phyloP scores from a whole-genome alignment of 768 basidiomycete species.

The Boletus rex-veris region DNA sequence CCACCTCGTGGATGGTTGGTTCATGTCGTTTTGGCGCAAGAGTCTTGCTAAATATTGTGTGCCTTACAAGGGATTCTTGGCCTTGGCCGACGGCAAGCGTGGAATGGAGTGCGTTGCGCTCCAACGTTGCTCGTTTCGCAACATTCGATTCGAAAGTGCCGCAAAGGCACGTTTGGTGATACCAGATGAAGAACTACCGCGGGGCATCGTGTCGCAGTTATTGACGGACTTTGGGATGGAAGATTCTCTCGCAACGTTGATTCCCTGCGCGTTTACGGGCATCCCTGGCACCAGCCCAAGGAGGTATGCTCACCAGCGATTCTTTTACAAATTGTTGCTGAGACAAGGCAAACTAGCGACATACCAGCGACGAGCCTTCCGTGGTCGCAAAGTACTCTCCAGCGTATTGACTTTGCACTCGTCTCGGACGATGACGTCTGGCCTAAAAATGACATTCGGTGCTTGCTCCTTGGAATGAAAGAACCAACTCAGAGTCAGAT shows the following conservation, averaged over 20 bases:
- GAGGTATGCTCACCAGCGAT: conserved; percentile 13
- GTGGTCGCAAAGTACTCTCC: not conserved
- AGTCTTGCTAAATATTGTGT: not conserved
- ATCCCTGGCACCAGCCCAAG: conserved; percentile 11
- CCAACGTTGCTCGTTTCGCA: conserved; percentile 13
- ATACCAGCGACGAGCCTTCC: not conserved
- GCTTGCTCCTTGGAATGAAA: conserved; percentile 21
- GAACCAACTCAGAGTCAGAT: not conserved
- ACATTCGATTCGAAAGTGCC: conserved; percentile 15
- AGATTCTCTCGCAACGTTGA: not conserved
- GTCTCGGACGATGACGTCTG: not conserved
- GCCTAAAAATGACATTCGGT: not conserved
- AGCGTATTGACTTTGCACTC: conserved; percentile 15
- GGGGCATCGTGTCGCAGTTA: conserved; percentile 7
- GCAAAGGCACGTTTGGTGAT: not conserved
- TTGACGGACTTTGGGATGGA: conserved; percentile 3
- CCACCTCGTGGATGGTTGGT: conserved; percentile 27
- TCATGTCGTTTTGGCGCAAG: not conserved
- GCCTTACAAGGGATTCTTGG: conserved; percentile 7
- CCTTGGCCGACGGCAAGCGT: conserved; percentile 1
- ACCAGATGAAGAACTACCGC: conserved; percentile 9
- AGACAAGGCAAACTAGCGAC: conserved; percentile 9
- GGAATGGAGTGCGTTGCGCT: not conserved
- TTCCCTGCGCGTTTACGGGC: conserved; percentile 17
- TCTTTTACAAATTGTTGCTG: not conserved